Evolutionary conservation across 2,329 filamentous ascomycete species (phyloP).

Genomic region (Chrysosphaeria jannelii): DNA sequence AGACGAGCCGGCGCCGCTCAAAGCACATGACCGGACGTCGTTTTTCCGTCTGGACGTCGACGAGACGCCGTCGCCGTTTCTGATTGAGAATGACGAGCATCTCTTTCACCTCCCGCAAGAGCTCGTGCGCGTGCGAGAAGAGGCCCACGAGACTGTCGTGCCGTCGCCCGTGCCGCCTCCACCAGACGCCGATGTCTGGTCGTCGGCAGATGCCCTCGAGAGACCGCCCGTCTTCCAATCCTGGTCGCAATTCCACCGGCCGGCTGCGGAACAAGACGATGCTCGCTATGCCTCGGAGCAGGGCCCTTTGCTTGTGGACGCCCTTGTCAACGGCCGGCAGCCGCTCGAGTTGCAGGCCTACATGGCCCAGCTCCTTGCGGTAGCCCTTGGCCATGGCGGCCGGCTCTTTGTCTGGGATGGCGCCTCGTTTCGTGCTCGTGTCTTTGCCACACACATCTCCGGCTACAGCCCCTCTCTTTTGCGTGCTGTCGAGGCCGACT

Average conservation of each 20-base stretch:
- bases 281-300: slow-evolving; percentile 36
- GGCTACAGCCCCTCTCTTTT: slow-evolving; percentile 23
- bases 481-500: slow-evolving; percentile 15
- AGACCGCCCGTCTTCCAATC: slow-evolving; percentile 22
- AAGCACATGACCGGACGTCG: slow-evolving; percentile 1
- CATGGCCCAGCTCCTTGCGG: slow-evolving; percentile 25
- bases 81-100: too few relatives aligned
- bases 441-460: slow-evolving; percentile 23
- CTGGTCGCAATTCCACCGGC: slow-evolving; percentile 34
- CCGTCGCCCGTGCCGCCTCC: too few relatives aligned
- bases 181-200: slow-evolving; percentile 17
- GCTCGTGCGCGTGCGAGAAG: too few relatives aligned
- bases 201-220: slow-evolving; percentile 11
- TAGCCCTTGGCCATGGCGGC: slow-evolving; percentile 42
- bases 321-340: slow-evolving; percentile 14
- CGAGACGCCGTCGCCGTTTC: too few relatives aligned
- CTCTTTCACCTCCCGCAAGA: too few relatives aligned
- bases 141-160: too few relatives aligned
- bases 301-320: slow-evolving; percentile 33
- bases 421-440: slow-evolving; percentile 12
- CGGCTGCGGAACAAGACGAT: slow-evolving; percentile 9
- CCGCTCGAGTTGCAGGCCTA: slow-evolving; percentile 19
- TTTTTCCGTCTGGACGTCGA: slow-evolving; percentile 16
- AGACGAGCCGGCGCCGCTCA: slow-evolving; percentile 6
- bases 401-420: slow-evolving; percentile 35